Evolutionary conservation across 2,329 filamentous ascomycete genomes (phyloP), one percentile per base, ranked within the genome.

Genomic region (Tolypocladium amazonense): DNA sequence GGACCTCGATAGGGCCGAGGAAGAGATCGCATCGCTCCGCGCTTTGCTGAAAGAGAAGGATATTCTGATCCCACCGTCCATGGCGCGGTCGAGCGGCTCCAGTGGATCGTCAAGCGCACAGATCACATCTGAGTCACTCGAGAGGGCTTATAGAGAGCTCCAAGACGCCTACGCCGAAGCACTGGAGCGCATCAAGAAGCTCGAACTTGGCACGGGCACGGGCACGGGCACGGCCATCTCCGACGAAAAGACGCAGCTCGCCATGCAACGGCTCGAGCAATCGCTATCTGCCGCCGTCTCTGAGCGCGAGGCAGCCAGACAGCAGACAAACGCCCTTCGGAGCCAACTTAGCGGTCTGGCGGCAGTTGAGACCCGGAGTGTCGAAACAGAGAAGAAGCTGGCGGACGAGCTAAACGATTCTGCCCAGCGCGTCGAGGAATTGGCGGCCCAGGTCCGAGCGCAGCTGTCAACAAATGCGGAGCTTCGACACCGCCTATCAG

Each of bases 1-100:
- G 89, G 93, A 97, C 70, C 84, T 99, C 50, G 94, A 97, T 73
- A 89, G 92, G 63, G 92, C 94, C 33, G 91, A 97, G 73, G 89
- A 94, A 71, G 94, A 99, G 75, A 96, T 96, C 37, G 79, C 84
- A 47, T 89, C 89, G n/a, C 81, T 99, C 47, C 86, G 90, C 52
- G 83, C 79, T 38, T 79, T 97, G 33, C 81, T 97, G 25, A 79
- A 87, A 62, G 90, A 96, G 71, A 89, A 92, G 65, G 92, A 97
- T 68, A 91, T 92, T 59, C 79, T 87, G 47, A 85, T 89, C 30
- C 86, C 88, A 0, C 85, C 85, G 54, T 81, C 81, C 20, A 74
- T 82, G 60, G 79, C 76, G 57, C 79, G 78, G 59, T 70, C 71
- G 14, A 78, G 77, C 59, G 69, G 64, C 68, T 69, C 65, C 65